Percentiles rank a stretch among this genome's conserved stretches.
These are phyloP conservation scores for Novymonas esmeraldas DNA, from an alignment of 208 protist genomes.

Conservation along the genomic window DNA sequence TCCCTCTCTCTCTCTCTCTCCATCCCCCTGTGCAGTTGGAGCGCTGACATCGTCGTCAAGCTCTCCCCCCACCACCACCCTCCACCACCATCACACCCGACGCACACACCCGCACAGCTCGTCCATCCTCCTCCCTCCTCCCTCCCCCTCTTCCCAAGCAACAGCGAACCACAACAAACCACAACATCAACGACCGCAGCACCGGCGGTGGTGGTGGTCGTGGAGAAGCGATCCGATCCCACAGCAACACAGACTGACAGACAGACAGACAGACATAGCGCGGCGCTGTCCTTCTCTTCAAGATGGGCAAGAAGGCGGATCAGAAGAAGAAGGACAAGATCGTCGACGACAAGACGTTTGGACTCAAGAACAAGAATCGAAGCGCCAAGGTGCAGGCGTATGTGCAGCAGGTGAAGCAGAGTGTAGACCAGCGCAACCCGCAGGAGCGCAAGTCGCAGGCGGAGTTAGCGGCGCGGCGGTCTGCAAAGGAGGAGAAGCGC, in stretches of 20 bases:
- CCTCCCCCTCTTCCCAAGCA: not conserved
- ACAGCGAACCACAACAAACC: no score
- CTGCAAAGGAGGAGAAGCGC: constrained; percentile 77
- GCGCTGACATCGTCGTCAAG: no score
- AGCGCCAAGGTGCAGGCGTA: constrained; percentile 91
- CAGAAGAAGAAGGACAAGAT: constrained; percentile 91
- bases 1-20: no score
- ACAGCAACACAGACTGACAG: no score
- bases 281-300: not conserved
- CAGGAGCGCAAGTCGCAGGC: constrained; percentile 70
- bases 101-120: not conserved
- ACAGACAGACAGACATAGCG: not conserved
- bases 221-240: no score
- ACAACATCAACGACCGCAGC: no score
- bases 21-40: no score
- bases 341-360: constrained; percentile 93
- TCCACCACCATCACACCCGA: not conserved
- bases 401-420: constrained; percentile 71
- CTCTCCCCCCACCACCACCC: not conserved
- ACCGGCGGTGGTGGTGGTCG: no score
- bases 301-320: constrained; percentile 77
- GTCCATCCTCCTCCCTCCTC: not conserved
- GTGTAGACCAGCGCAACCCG: constrained; percentile 64
- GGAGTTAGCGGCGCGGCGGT: constrained; percentile 64
- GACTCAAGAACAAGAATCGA: constrained; percentile 94